Percentiles rank a stretch among this genome's conserved stretches.
Evolutionary conservation across 257 asterid species (phyloP).

Genomic region (Jacaranda mimosifolia): DNA sequence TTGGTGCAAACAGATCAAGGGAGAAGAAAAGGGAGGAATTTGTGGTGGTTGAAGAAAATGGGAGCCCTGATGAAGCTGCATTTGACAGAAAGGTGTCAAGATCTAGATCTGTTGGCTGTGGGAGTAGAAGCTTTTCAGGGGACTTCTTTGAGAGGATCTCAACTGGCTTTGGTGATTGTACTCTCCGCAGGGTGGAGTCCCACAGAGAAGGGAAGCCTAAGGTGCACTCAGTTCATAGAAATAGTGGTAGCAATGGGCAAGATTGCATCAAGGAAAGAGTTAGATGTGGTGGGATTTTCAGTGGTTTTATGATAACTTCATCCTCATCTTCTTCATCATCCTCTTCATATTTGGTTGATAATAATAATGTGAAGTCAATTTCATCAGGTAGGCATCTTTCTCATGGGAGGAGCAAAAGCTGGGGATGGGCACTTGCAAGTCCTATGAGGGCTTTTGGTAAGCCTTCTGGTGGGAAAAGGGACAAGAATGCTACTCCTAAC

Average conservation of each 20-base stretch:
- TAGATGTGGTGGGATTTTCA: slow-evolving; percentile 89
- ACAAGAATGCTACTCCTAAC: slow-evolving; percentile 72
- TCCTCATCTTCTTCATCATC: slow-evolving; percentile 69
- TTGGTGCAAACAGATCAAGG: slow-evolving; percentile 38
- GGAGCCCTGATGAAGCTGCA: slow-evolving; percentile 63
- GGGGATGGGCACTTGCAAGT: slow-evolving; percentile 99
- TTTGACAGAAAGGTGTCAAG: slow-evolving; percentile 86
- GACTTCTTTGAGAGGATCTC: slow-evolving; percentile 95
- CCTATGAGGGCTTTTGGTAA: slow-evolving; percentile 94
- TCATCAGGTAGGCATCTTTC: slow-evolving; percentile 45
- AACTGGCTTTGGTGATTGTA: slow-evolving; percentile 97
- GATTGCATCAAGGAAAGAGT: slow-evolving; percentile 87
- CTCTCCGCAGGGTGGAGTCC: slow-evolving; percentile 91
- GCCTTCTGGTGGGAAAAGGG: slow-evolving; percentile 66
- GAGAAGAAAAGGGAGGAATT: slow-evolving; percentile 66
- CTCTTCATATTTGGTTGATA: slow-evolving; percentile 53
- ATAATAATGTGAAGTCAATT: slow-evolving; percentile 48
- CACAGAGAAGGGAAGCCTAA: slow-evolving; percentile 93
- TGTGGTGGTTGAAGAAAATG: slow-evolving; percentile 74
- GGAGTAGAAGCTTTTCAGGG: slow-evolving; percentile 96
- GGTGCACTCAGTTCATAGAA: slow-evolving; percentile 38
- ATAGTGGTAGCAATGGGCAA: slow-evolving; percentile 51
- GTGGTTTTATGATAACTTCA: slow-evolving; percentile 78
- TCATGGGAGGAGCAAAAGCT: slow-evolving; percentile 89
- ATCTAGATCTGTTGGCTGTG: slow-evolving; percentile 99